A percentile compares a stretch with the other conserved stretches of the same genome.
phyloP scores from a whole-genome alignment of 1,284 basidiomycete genomes.

The Ceratobasidium theobromae region DNA sequence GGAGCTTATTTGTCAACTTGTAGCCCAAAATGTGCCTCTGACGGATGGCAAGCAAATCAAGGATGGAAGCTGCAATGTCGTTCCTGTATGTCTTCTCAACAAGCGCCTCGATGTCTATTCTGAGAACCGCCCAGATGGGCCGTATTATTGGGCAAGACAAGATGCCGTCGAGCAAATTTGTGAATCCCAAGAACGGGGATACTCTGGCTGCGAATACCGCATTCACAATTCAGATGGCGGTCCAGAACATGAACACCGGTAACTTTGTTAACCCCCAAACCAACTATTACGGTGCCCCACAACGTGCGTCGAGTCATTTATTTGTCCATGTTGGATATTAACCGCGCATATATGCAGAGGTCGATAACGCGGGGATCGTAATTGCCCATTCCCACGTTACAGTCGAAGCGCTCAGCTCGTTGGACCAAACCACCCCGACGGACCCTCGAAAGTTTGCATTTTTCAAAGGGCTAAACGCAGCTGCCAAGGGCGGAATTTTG shows the following conservation, averaged over 20 bases:
- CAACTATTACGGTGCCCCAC: conserved; percentile 46
- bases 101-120: background rate
- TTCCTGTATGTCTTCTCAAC: conserved; percentile 50
- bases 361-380: conserved; percentile 39
- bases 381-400: conserved; percentile 63
- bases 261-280: conserved; percentile 41
- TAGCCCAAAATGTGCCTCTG: conserved; percentile 40
- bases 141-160: conserved; percentile 25
- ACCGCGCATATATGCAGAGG: conserved; percentile 37
- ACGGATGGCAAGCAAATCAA: conserved; percentile 40
- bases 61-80: conserved; percentile 42
- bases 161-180: conserved; percentile 46
- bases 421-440: conserved; percentile 53
- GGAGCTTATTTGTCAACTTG: conserved; percentile 36
- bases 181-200: conserved; percentile 39
- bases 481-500: conserved; percentile 40
- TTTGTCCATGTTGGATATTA: background rate
- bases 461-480: conserved; percentile 53
- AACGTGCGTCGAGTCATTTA: conserved; percentile 39
- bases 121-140: conserved; percentile 5
- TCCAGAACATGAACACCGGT: conserved; percentile 41
- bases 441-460: conserved; percentile 61
- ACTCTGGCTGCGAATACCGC: conserved; percentile 41
- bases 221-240: conserved; percentile 43
- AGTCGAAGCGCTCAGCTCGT: conserved; percentile 55